Conservation (phyloP, 2,329 filamentous ascomycete species). For the Microsporum audouinii region DNA sequence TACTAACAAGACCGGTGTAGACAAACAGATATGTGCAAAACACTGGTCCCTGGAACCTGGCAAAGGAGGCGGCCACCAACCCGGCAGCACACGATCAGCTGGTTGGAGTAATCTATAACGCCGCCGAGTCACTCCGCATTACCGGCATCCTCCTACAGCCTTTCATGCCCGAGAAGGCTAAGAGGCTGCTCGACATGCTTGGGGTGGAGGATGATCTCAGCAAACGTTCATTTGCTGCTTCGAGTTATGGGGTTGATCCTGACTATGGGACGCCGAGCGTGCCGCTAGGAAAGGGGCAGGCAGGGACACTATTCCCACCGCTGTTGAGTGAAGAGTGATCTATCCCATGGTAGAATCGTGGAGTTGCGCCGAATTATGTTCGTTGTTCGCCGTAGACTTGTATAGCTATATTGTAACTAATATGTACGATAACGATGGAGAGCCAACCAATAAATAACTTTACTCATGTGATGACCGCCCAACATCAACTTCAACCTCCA, state of each 20-base stretch:
- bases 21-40: constrained; percentile 57
- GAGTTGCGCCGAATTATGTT: not conserved
- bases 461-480: not conserved
- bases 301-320: constrained; percentile 44
- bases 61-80: constrained; percentile 25
- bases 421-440: not conserved
- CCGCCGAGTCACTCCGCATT: constrained; percentile 66
- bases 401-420: not conserved
- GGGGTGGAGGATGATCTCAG: constrained; percentile 48
- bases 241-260: constrained; percentile 52
- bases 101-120: constrained; percentile 55
- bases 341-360: not conserved
- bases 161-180: constrained; percentile 72
- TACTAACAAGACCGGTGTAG: constrained; percentile 26
- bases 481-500: not conserved
- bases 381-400: not conserved
- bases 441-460: not conserved
- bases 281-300: constrained; percentile 25
- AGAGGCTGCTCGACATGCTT: constrained; percentile 61
- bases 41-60: constrained; percentile 56
- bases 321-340: constrained; percentile 28
- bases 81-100: constrained; percentile 32
- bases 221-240: constrained; percentile 52
- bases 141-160: constrained; percentile 77
- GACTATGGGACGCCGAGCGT: constrained; percentile 50